Evolutionary conservation across 2,329 filamentous ascomycete genomes (phyloP), one percentile per base, ranked within the genome.

Genomic region (Fusarium staphyleae): DNA sequence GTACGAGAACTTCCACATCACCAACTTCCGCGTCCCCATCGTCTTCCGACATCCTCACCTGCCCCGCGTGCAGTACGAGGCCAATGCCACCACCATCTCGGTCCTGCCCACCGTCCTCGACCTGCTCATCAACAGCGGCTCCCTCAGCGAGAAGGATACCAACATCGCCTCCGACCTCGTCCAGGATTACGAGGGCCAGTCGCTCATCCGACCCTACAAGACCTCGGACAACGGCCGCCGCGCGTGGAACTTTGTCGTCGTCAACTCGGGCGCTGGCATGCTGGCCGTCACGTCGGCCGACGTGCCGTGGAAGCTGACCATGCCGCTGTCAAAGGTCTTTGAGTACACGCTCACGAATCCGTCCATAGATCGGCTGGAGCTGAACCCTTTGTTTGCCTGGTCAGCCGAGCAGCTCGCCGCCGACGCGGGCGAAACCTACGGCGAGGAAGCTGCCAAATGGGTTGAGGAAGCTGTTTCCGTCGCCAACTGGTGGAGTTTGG

Each of bases 81-180:
- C 69, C 19, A 65, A 71, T 15, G 68, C 71, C 5, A 70, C 69
- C 10, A 70, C 72, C 10, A 55, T 70, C 32, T 70, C 70, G 18
- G 69, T 74, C 7, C 62, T 74, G 2, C 72, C 72, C 0, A 73
- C 72, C 3, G 68, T 74, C 14, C 65, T 74, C 26, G 72, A 74
- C 19, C 60, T 74, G 0, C 69, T 74, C 28, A 52, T 70, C 30
- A 68, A 71, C 47, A 71, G 66, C 7, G 66, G 64, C 10, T 74
- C 72, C 8, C 69, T 74, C 24, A 65, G 65, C 47, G 47, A 61
- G 4, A 57, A 60, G 32, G 66, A 68, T 14, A 60, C 50, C 13
- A 36, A 49, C 4, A 66, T 69, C 12, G 69, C 69, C 1, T 54
- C 47, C 2, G 69, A 72, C 24, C 62, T 74, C 8, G 49, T 66